Evolutionary conservation across 1,284 basidiomycete species (phyloP).

Genomic region (Inonotus obliquus): DNA sequence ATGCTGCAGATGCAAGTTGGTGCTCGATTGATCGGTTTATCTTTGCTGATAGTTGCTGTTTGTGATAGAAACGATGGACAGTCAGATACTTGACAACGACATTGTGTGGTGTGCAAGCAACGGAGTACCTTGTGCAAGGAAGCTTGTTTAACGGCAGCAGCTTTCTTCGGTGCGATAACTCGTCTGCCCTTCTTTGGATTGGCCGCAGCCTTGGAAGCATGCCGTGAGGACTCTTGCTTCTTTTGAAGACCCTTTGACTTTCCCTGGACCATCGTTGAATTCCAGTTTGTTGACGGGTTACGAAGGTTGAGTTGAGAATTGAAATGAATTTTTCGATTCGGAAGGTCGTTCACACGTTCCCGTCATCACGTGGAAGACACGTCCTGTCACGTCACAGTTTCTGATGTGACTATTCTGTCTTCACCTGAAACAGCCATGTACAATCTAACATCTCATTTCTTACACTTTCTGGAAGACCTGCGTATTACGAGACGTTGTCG

Average conservation of each 20-base stretch:
- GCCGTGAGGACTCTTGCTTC: constrained; percentile 47
- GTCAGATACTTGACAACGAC: neutral
- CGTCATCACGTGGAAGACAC: neutral
- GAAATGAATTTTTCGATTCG: too few relatives aligned
- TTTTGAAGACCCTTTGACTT: constrained; percentile 62
- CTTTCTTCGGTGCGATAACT: constrained; percentile 69
- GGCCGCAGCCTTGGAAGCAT: constrained; percentile 56
- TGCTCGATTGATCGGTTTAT: constrained; percentile 87
- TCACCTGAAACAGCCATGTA: too few relatives aligned
- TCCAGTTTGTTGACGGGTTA: too few relatives aligned
- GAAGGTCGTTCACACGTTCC: too few relatives aligned
- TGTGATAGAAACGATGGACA: constrained; percentile 3
- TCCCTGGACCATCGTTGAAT: constrained; percentile 48
- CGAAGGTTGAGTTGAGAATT: too few relatives aligned
- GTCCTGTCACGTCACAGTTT: neutral
- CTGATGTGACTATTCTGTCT: neutral
- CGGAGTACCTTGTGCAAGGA: constrained; percentile 57
- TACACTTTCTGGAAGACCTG: too few relatives aligned
- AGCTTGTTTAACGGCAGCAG: constrained; percentile 60
- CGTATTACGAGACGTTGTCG: too few relatives aligned
- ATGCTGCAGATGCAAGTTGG: constrained; percentile 86
- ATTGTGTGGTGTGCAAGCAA: neutral
- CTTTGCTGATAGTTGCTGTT: constrained; percentile 76
- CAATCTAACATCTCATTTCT: too few relatives aligned
- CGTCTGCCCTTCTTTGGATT: constrained; percentile 71